phyloP scores from a whole-genome alignment of 768 basidiomycete species.

The Hemileccinum rubropunctum region DNA sequence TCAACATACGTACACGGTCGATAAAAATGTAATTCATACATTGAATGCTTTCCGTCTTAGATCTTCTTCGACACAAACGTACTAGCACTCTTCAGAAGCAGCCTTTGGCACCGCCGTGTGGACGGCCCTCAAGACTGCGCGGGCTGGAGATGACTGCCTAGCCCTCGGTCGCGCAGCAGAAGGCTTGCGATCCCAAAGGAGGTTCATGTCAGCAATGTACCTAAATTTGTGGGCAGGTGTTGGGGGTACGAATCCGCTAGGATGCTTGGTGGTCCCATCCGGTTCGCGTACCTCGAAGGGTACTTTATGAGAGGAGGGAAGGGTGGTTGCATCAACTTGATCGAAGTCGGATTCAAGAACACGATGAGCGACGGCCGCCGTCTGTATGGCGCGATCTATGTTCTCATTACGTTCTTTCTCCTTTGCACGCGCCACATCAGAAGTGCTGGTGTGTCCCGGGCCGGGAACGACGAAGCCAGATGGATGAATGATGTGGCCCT shows the following conservation, averaged over 20 bases:
- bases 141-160: conserved; percentile 13
- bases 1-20: neutral
- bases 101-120: conserved; percentile 13
- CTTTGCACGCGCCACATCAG: conserved; percentile 24
- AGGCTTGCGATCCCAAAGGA: conserved; percentile 18
- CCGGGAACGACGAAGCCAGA: conserved; percentile 32
- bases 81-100: conserved; percentile 9
- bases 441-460: conserved; percentile 25
- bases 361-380: conserved; percentile 28
- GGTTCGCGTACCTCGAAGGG: conserved; percentile 39
- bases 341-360: conserved; percentile 32
- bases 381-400: conserved; percentile 25
- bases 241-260: conserved; percentile 44
- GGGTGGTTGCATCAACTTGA: conserved; percentile 23
- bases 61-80: conserved; percentile 14
- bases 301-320: conserved; percentile 34
- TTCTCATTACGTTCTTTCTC: conserved; percentile 22
- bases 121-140: conserved; percentile 18
- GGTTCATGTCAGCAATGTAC: conserved; percentile 7
- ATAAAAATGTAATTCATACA: conserved; percentile 24
- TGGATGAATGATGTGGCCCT: conserved; percentile 22
- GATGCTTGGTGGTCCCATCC: conserved; percentile 39
- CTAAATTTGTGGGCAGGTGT: conserved; percentile 40
- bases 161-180: conserved; percentile 7
- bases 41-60: conserved; percentile 7